These are phyloP conservation scores for Cryptococcus sp. DNA, from an alignment of 1,284 basidiomycete species.

Conservation along the genomic window DNA sequence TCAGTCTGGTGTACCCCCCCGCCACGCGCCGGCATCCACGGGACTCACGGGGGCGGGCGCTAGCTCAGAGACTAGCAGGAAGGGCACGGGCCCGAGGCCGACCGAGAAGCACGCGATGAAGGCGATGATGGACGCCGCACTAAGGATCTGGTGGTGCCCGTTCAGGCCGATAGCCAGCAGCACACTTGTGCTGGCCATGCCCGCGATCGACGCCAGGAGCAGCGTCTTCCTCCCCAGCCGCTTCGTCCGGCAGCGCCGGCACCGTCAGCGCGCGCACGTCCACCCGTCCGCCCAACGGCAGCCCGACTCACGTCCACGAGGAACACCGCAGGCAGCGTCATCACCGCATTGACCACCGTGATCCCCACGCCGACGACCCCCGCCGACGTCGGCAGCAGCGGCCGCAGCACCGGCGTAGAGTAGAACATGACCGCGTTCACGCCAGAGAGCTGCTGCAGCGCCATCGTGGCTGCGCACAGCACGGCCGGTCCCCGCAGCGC, in stretches of 20 bases:
- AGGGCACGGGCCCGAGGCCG: constrained; percentile 88
- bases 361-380: constrained; percentile 49
- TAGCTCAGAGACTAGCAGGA: constrained; percentile 88
- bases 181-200: constrained; percentile 65
- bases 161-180: constrained; percentile 71
- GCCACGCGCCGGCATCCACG: too few relatives aligned
- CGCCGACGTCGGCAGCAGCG: constrained; percentile 69
- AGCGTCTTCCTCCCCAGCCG: constrained; percentile 50
- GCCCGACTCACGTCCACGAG: constrained; percentile 70
- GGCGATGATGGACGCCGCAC: constrained; percentile 71
- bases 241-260: constrained; percentile 12
- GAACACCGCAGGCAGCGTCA: constrained; percentile 77
- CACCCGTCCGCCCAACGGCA: not conserved
- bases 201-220: constrained; percentile 54
- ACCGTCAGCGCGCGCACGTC: not conserved
- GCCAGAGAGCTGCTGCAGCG: constrained; percentile 75
- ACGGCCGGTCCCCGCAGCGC: constrained; percentile 66
- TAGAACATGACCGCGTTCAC: constrained; percentile 82
- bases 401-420: constrained; percentile 77
- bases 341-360: constrained; percentile 71
- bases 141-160: constrained; percentile 58
- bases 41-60: constrained; percentile 68
- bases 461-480: constrained; percentile 68
- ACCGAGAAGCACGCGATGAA: constrained; percentile 86
- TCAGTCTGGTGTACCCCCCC: not conserved